phyloP scores from a whole-genome alignment of 2,329 filamentous ascomycete species.

The Colletotrichum sp. region DNA sequence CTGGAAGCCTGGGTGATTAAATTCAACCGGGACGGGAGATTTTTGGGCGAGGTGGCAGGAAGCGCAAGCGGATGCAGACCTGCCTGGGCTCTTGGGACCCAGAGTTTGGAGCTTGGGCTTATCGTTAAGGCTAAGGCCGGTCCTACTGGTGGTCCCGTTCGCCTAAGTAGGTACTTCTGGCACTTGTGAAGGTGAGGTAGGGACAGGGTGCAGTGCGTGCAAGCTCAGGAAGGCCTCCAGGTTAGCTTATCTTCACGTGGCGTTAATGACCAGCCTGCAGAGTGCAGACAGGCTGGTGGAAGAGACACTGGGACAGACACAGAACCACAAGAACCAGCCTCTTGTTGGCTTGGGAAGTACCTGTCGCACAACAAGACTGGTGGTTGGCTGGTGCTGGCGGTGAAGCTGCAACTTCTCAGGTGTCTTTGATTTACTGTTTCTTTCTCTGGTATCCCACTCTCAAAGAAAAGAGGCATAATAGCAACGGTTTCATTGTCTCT shows the following conservation, averaged over 20 bases:
- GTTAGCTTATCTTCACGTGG: conserved; percentile 19
- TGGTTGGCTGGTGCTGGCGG: neutral
- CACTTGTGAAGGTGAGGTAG: neutral
- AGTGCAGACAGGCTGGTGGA: neutral
- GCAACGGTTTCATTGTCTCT: neutral
- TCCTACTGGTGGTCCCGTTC: neutral
- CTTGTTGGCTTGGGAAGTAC: neutral
- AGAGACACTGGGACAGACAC: neutral
- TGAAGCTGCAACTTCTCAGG: conserved; percentile 2
- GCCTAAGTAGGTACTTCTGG: neutral
- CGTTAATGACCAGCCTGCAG: neutral
- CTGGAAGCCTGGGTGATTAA: conserved; percentile 4
- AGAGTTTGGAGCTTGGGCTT: conserved; percentile 12
- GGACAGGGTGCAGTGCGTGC: neutral
- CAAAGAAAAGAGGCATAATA: neutral
- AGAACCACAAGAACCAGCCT: neutral
- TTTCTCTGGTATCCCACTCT: neutral
- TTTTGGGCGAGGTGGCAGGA: conserved; percentile 23
- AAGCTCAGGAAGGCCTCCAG: neutral
- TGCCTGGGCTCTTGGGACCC: neutral
- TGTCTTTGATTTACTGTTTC: neutral
- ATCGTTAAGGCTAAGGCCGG: conserved; percentile 4
- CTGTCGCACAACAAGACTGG: neutral
- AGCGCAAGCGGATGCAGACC: conserved; percentile 5
- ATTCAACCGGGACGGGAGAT: conserved; percentile 3